Percentiles rank a stretch among this genome's conserved stretches.
Evolutionary conservation across 495 filamentous ascomycete genomes (phyloP).

Genomic region (Aspergillus sclerotiicarbonarius): DNA sequence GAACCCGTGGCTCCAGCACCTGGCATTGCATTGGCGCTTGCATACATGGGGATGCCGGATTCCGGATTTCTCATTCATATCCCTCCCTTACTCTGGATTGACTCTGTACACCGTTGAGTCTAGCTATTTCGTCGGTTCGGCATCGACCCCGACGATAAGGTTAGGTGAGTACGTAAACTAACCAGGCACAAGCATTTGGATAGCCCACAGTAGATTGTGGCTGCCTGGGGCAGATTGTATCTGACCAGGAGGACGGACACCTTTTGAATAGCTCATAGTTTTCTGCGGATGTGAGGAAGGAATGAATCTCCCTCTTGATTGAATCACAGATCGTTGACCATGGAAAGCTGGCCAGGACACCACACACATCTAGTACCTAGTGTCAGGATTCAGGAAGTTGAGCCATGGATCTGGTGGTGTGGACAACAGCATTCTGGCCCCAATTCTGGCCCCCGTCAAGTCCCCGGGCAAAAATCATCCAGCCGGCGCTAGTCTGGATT

Average conservation of each 20-base stretch:
- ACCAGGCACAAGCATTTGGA: not conserved
- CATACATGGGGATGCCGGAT: not conserved
- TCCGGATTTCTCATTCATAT: not conserved
- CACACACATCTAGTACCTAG: not conserved
- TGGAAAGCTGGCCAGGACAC: not conserved
- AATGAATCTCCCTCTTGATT: not conserved
- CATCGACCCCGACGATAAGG: not conserved
- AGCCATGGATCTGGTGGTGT: not conserved
- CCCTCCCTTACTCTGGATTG: not conserved
- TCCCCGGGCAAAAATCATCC: conserved; percentile 4
- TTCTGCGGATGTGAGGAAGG: not conserved
- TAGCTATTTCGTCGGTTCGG: not conserved
- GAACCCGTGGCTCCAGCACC: not conserved
- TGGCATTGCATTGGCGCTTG: not conserved
- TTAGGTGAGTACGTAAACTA: not conserved
- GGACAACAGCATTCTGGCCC: not conserved
- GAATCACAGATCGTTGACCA: not conserved
- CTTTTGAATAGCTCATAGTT: not conserved
- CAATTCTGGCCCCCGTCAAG: conserved; percentile 6
- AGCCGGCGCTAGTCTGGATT: no score
- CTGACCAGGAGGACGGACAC: not conserved
- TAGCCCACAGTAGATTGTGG: not conserved
- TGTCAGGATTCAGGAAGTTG: not conserved
- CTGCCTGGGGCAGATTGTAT: not conserved
- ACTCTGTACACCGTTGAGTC: not conserved